These are phyloP conservation scores for Chaetomium tenue DNA, from an alignment of 495 filamentous ascomycete genomes.

Conservation along the genomic window DNA sequence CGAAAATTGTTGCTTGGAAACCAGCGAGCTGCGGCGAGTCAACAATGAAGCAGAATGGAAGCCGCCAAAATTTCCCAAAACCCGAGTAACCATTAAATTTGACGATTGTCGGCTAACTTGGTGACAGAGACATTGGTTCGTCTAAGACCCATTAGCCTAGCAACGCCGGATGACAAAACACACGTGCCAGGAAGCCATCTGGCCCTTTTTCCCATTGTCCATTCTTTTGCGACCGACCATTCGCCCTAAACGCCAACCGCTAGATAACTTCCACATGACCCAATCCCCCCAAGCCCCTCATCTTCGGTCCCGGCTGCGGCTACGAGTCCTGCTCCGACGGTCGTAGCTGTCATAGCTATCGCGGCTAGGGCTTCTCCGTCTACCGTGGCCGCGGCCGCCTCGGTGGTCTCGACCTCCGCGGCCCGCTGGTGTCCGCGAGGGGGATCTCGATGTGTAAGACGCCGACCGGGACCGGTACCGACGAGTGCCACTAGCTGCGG, in stretches of 20 bases:
- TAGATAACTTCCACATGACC: background rate
- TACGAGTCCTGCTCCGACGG: constrained; percentile 32
- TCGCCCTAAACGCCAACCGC: constrained; percentile 16
- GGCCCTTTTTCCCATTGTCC: constrained; percentile 13
- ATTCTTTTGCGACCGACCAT: background rate
- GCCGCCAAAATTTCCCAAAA: background rate
- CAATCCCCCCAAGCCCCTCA: background rate
- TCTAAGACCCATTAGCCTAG: constrained; percentile 21
- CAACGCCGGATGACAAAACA: constrained; percentile 15
- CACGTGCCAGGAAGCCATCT: constrained; percentile 1
- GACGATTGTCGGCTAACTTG: background rate
- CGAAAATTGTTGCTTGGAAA: background rate
- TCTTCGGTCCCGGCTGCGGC: constrained; percentile 33
- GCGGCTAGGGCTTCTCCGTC: constrained; percentile 59
- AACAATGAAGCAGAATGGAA: background rate
- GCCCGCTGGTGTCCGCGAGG: constrained; percentile 49
- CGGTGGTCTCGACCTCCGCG: constrained; percentile 44
- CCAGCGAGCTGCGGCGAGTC: background rate
- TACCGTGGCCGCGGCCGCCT: constrained; percentile 40
- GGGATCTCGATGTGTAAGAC: constrained; percentile 53
- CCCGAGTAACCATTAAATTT: background rate
- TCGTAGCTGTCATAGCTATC: constrained; percentile 55
- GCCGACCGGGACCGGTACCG: constrained; percentile 51
- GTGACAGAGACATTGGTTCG: background rate
- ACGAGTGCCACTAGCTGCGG: constrained; percentile 35